Conservation (phyloP, 768 basidiomycete genomes). For the Neoboletus subvelutipes region DNA sequence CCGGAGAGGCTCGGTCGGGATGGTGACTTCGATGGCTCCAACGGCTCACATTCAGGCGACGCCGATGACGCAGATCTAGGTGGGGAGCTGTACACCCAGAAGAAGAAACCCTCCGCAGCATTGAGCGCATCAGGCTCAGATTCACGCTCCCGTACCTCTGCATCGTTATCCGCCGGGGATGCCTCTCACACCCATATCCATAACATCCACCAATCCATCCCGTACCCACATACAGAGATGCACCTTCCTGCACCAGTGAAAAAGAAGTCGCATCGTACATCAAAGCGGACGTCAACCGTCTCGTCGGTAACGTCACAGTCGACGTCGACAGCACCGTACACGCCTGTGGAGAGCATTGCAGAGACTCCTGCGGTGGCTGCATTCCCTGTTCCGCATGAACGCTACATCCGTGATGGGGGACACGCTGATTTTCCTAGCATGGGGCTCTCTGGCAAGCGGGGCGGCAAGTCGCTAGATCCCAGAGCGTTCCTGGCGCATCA, state of each 20-base stretch:
- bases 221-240: slow-evolving; percentile 32
- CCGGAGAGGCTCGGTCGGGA: slow-evolving; percentile 4
- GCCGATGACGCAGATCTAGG: slow-evolving; percentile 61
- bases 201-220: slow-evolving; percentile 24
- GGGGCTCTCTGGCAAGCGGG: slow-evolving; percentile 34
- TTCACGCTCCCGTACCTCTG: slow-evolving; percentile 60
- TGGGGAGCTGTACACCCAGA: slow-evolving; percentile 51
- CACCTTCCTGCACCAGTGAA: slow-evolving; percentile 18
- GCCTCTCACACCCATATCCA: slow-evolving; percentile 23
- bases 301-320: slow-evolving; percentile 48
- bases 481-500: slow-evolving; percentile 40
- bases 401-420: slow-evolving; percentile 29
- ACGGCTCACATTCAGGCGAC: slow-evolving; percentile 26
- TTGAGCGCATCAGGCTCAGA: slow-evolving; percentile 48
- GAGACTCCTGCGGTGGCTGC: slow-evolving; percentile 20
- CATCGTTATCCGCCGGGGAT: slow-evolving; percentile 40
- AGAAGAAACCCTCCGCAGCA: slow-evolving; percentile 29
- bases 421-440: slow-evolving; percentile 37
- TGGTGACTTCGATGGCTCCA: slow-evolving; percentile 4
- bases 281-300: slow-evolving; percentile 35
- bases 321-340: slow-evolving; percentile 43
- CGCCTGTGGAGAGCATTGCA: slow-evolving; percentile 35
- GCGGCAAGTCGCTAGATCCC: slow-evolving; percentile 37
- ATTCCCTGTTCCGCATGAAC: slow-evolving; percentile 32
- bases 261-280: slow-evolving; percentile 22